phyloP scores from a whole-genome alignment of 2,329 filamentous ascomycete species.

The Colletotrichum tamarilloi region DNA sequence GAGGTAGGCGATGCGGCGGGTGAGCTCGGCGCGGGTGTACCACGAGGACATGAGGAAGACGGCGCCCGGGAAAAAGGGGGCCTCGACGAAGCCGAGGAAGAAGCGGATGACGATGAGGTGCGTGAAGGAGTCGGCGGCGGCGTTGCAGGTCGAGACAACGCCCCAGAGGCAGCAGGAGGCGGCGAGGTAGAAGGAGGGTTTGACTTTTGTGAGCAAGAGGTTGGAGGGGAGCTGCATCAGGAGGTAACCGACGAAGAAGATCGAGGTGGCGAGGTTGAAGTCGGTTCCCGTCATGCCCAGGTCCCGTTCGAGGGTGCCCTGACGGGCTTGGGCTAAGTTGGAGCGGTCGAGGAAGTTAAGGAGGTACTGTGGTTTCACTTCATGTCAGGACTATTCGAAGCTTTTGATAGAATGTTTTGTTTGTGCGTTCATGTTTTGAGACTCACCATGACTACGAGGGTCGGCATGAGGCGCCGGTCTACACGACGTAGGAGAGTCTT shows the following conservation, averaged over 20 bases:
- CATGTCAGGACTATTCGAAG: background rate
- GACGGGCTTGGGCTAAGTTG: conserved; percentile 65
- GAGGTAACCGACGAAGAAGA: conserved; percentile 69
- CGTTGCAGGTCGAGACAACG: conserved; percentile 57
- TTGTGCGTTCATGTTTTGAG: conserved; percentile 44
- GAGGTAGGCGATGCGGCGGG: conserved; percentile 58
- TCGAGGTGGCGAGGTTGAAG: conserved; percentile 65
- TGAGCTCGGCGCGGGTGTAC: conserved; percentile 56
- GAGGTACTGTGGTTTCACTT: conserved; percentile 41
- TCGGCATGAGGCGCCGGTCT: conserved; percentile 62
- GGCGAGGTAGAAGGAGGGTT: conserved; percentile 65
- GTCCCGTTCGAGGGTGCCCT: conserved; percentile 64
- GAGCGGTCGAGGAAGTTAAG: conserved; percentile 65
- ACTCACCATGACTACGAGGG: conserved; percentile 61
- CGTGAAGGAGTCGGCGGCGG: conserved; percentile 54
- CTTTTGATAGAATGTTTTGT: background rate
- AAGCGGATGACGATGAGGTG: conserved; percentile 59
- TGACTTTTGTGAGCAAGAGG: conserved; percentile 63
- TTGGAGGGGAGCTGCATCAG: conserved; percentile 73
- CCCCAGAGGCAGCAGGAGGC: conserved; percentile 56
- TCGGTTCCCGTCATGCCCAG: conserved; percentile 65
- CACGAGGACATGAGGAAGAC: conserved; percentile 59
- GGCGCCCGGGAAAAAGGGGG: conserved; percentile 62
- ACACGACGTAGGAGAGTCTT: conserved; percentile 58
- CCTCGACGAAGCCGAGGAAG: conserved; percentile 55